Base-by-base conservation (phyloP, 768 basidiomycete genomes). In the Mycena rosella region DNA sequence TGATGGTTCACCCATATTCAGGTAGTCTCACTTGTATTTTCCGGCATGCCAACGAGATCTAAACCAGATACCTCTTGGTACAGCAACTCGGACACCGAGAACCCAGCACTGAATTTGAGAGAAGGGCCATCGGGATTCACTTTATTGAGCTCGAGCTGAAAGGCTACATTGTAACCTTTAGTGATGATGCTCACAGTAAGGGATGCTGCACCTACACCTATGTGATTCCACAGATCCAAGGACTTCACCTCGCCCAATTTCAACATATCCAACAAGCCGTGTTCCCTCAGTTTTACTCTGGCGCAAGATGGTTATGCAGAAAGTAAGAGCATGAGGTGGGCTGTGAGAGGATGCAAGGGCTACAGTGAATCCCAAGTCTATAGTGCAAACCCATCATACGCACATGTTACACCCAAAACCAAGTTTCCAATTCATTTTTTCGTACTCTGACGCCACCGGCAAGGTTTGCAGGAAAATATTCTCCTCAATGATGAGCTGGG, bases 321-420 rank as follows among this genome's bases (percentile, higher is more conserved):
- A 40, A 17, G 54, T 27, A 20, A 6, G 24, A 42, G 54, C 54
- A 22, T 22, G 47, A 26, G 47, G 22, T 26, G 47, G 47, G 47
- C 47, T 27, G 45, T 14, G 38, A 49, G 47, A 26, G 27, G 26
- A 49, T 27, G 49, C 32, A 29, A 32, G 49, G 49, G 49, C n/a
- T n/a, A 5, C 20, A 32, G 49, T 52, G 49, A 52, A 27, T 52
- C 49, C 49, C 5, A 52, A 52, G 49, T 52, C 29, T 52, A 29
- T 52, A 32, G 5, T 45, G 44, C 49, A 52, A 52, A 30, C 29
- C 27, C 49, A 17, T 11, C 49, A 52, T 29, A 52, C 49, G 17
- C 49, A 52, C 49, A 52, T 52, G 49, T 52, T 52, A 32, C 49
- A 52, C 18, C 20, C 49, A 52, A 52, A 52, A 27, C 29, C 8